Evolutionary conservation across 1,284 basidiomycete genomes (phyloP), one percentile per base, ranked within the genome.

Genomic region (Gomphus bonarii): DNA sequence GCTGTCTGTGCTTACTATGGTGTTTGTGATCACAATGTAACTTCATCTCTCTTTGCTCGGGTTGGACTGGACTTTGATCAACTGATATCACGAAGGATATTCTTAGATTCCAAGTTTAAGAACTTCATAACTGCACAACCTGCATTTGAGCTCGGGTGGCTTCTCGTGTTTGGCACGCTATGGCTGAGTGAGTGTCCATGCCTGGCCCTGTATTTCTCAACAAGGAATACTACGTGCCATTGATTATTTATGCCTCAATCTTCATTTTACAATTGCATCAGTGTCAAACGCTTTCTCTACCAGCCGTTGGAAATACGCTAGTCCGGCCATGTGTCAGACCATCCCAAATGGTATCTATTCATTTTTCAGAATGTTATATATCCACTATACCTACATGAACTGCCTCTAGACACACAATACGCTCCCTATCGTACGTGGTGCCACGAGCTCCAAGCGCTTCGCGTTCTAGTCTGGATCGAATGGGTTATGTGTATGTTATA

Each of bases 221-320:
- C 0, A 38, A 38, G 11, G 36, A 5, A 38, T 16, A 16, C 36
- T 16, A 14, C 36, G 3, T 38, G 36, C 3, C 7, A 35, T n/a
- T 38, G 16, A n/a, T 22, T 20, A 3, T 2, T 43, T 20, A 18
- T 43, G 42, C 1, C 11, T 43, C 7, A 7, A 10, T 31, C 3
- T 48, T 42, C 9, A 6, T 18, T 42, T 36, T 25, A 42, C 14
- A 36, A 46, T 8, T 43, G n/a, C 20, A 22, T 46, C 46, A 82
- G 79, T 73, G 1, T 79, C 79, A 72, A 82, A 80, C 61, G 72
- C 75, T 7, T 83, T 83, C 66, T 82, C 81, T 0, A 81, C 77
- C 11, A 72, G 75, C 16, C 75, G 80, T 40, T 83, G 80, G 79
- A 62, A 65, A 36, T 63, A 70, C 48, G 69, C 79, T n/a, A 49